Conservation (phyloP, 2,329 filamentous ascomycete species). For the Diplodia mutila region DNA sequence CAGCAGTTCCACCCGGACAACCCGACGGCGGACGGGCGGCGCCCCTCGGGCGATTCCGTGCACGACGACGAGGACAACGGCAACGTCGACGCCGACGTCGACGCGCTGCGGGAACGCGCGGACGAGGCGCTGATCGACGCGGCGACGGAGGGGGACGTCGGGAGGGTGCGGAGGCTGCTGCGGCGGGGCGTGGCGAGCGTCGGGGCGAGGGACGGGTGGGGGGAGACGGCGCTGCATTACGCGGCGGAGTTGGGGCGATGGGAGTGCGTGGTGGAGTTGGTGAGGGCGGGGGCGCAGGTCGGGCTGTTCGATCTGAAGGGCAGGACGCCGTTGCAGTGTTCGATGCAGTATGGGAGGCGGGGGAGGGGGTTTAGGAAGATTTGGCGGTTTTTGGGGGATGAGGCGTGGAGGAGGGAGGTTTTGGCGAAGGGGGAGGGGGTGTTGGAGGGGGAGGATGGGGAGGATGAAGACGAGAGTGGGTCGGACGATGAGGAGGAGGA, state of each 20-base stretch:
- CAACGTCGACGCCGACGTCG: neutral
- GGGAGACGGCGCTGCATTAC: slow-evolving; percentile 17
- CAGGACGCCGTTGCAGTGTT: slow-evolving; percentile 12
- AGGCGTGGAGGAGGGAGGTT: neutral
- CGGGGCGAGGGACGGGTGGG: slow-evolving; percentile 6
- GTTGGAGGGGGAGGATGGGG: neutral
- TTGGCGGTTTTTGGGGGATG: slow-evolving; percentile 5
- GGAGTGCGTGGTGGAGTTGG: neutral
- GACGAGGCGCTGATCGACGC: slow-evolving; percentile 1
- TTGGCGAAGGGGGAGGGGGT: neutral
- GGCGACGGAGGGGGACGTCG: neutral
- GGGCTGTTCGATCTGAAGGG: neutral
- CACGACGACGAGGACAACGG: too few relatives aligned
- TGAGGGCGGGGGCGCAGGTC: neutral
- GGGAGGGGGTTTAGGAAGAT: neutral
- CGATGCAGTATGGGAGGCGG: neutral
- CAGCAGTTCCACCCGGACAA: slow-evolving; percentile 1
- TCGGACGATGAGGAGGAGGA: neutral
- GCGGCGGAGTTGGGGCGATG: slow-evolving; percentile 6
- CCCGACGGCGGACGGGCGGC: neutral
- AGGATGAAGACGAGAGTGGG: neutral
- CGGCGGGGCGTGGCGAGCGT: neutral
- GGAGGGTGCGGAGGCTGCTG: neutral
- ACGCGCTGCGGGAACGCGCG: neutral
- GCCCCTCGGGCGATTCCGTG: too few relatives aligned